These are phyloP conservation scores for Cladophialophora chaetospira DNA, from an alignment of 2,329 filamentous ascomycete genomes.

Conservation along the genomic window DNA sequence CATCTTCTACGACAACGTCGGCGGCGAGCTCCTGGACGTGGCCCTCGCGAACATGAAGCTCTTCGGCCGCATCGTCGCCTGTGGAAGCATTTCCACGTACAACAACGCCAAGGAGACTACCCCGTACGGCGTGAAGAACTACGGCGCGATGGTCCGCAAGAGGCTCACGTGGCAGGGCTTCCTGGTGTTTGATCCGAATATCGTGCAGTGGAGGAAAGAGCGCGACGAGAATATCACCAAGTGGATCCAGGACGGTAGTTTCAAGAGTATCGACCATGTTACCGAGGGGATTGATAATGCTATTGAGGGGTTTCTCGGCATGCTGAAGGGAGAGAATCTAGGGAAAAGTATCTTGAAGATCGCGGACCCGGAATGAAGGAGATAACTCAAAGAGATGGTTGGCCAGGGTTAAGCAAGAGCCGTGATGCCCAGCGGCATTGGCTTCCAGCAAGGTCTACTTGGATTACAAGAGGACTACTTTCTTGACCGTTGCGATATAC, in stretches of 20 bases:
- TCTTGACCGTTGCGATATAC: too few relatives aligned
- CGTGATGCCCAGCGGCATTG: too few relatives aligned
- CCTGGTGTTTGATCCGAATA: slow-evolving; percentile 62
- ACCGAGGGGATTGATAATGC: slow-evolving; percentile 73
- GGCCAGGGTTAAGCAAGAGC: background rate
- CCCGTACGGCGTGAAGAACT: slow-evolving; percentile 62
- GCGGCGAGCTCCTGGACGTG: slow-evolving; percentile 67
- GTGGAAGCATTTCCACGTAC: slow-evolving; percentile 69
- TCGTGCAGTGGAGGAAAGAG: slow-evolving; percentile 63
- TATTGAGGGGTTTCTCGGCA: slow-evolving; percentile 66
- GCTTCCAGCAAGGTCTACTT: too few relatives aligned
- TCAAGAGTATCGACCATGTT: slow-evolving; percentile 66
- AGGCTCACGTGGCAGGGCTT: slow-evolving; percentile 67
- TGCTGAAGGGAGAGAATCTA: slow-evolving; percentile 75
- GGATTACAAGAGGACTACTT: too few relatives aligned
- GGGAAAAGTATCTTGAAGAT: slow-evolving; percentile 74
- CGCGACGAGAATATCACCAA: slow-evolving; percentile 70
- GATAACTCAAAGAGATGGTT: too few relatives aligned
- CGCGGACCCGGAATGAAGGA: slow-evolving; percentile 26
- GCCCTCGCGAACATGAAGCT: slow-evolving; percentile 61
- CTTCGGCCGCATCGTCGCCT: slow-evolving; percentile 58
- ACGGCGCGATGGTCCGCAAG: slow-evolving; percentile 62
- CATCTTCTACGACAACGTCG: slow-evolving; percentile 73
- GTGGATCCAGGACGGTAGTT: slow-evolving; percentile 69
- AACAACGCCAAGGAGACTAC: slow-evolving; percentile 48